A percentile compares a stretch with the other conserved stretches of the same genome.
Evolutionary conservation across 2,329 filamentous ascomycete genomes (phyloP).

Genomic region (Chrysoporthe puriensis): DNA sequence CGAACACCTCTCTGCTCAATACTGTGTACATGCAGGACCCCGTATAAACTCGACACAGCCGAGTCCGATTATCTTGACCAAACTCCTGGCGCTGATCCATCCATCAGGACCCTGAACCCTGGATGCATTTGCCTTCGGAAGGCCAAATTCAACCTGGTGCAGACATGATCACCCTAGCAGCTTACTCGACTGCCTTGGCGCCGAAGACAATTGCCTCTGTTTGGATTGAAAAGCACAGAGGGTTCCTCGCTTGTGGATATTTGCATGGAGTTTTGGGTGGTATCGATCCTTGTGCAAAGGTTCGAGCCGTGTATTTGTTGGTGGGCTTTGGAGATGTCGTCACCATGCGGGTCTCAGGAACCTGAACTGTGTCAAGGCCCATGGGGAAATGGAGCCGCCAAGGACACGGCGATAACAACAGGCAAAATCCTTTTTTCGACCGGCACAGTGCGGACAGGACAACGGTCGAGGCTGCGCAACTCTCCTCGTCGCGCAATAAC

Average conservation of each 20-base stretch:
- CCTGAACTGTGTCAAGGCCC: slow-evolving; percentile 10
- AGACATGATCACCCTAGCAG: not conserved
- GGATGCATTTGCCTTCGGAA: not conserved
- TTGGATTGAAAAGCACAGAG: not conserved
- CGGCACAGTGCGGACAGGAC: not conserved
- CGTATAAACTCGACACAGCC: not conserved
- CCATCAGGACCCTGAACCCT: slow-evolving; percentile 4
- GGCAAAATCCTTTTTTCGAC: not conserved
- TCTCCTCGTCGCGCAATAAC: not conserved
- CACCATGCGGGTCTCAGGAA: slow-evolving; percentile 6
- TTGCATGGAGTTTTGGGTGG: not conserved
- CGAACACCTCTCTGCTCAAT: not conserved
- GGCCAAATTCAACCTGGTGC: not conserved
- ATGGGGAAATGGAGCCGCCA: not conserved
- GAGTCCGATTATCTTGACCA: not conserved
- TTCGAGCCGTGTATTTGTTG: not conserved
- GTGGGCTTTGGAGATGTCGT: not conserved
- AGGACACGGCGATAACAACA: not conserved
- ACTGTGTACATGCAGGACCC: not conserved
- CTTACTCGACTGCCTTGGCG: not conserved
- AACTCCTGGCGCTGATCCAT: not conserved
- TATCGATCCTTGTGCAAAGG: not conserved
- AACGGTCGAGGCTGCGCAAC: no score
- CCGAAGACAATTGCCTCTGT: not conserved
- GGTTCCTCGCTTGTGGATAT: not conserved